These are phyloP conservation scores for Chenopodium suecicum DNA, from an alignment of 148 eudicot genomes.

Conservation along the genomic window DNA sequence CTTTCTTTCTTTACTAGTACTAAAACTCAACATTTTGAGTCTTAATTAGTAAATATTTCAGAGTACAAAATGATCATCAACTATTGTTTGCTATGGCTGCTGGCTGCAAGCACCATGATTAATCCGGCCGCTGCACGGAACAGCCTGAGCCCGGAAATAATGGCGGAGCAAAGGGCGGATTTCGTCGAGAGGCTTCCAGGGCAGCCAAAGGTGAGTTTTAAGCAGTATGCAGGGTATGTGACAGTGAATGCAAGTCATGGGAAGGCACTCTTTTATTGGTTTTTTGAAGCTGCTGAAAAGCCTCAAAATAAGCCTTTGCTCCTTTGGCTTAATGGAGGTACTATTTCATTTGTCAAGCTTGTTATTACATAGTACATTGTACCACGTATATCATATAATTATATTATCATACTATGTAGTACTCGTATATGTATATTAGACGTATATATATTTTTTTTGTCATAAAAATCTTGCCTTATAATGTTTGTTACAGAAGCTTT, in stretches of 20 bases:
- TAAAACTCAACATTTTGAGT: conserved; percentile 17
- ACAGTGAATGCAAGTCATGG: conserved; percentile 76
- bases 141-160: conserved; percentile 29
- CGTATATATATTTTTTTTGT: too few relatives aligned
- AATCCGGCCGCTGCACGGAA: neutral
- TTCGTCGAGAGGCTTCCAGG: conserved; percentile 62
- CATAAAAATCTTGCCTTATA: too few relatives aligned
- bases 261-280: conserved; percentile 89
- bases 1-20: neutral
- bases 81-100: conserved; percentile 15
- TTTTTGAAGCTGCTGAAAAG: conserved; percentile 58
- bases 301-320: conserved; percentile 62
- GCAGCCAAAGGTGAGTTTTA: conserved; percentile 65
- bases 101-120: neutral
- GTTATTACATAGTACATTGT: too few relatives aligned
- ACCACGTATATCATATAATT: too few relatives aligned
- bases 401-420: too few relatives aligned
- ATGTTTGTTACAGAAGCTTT: too few relatives aligned
- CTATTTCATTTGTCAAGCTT: neutral
- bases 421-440: too few relatives aligned
- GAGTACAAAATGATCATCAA: neutral
- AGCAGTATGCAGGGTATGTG: conserved; percentile 75
- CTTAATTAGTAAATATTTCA: neutral
- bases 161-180: conserved; percentile 53
- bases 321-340: conserved; percentile 96